Evolutionary conservation across 106 monocot species (phyloP), one percentile per base, ranked within the genome.

Genomic region (Dendrobium officinale): DNA sequence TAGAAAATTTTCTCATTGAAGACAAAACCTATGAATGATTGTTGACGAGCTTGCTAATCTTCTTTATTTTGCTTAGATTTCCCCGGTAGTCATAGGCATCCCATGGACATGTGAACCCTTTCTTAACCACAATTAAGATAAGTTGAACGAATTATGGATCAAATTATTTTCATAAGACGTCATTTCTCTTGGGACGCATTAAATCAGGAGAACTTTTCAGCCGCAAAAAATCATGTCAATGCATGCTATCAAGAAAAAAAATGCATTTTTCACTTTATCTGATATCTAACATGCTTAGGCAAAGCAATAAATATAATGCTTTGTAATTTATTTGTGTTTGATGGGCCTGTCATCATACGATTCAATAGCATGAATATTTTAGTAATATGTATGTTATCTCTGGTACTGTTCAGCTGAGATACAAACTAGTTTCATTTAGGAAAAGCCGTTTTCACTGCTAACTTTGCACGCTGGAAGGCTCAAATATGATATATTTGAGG

Each of bases 401-500:
- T 79, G 26, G 43, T 81, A 55, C 20, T 72, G 75, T 81, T 55
- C 91, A 93, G 93, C 93, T 87, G 78, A 89, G 77, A 87, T 93
- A 80, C 85, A 91, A 45, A 89, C 89, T 31, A 81, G 87, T 77
- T 91, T 93, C 82, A 75, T 84, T 67, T 51, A 89, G 68, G 77
- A 86, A 61, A 85, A 84, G 74, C 79, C 93, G 73, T 43, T 87
- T 42, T 81, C 87, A 6, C 18, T 82, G 6, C 81, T 93, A 55
- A 73, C 72, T 78, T 55, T 81, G 42, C 29, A 87, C 54, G 82
- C 40, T 19, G 74, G 54, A 47, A 89, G 83, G 75, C 67, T 93
- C 13, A 86, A 87, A 67, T 84, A 85, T 89, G 91, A 93, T 77
- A 93, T 93, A 67, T 85, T 87, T 24, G 88, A 85, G 44, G 93